Evolutionary conservation across 176 grass and related monocot species (phyloP).

Genomic region (Musa itinerans): DNA sequence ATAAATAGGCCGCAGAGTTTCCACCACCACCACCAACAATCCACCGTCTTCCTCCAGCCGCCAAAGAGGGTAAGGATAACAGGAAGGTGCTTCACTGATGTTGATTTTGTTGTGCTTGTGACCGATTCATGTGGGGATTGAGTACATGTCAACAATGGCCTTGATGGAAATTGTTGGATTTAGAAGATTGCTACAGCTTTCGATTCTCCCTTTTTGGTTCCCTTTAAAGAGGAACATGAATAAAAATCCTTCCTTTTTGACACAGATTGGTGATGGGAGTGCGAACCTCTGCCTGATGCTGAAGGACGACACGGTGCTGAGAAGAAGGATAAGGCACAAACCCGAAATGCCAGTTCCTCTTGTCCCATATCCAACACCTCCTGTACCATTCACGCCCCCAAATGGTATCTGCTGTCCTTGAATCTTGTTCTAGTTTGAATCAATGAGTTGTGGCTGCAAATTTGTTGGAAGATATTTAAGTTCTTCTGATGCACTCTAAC

Average conservation of each 20-base stretch:
- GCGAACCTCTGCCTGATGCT: neutral
- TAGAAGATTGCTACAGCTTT: neutral
- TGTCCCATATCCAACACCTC: conserved; percentile 69
- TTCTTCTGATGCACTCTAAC: no score
- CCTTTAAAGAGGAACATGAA: neutral
- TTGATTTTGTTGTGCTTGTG: neutral
- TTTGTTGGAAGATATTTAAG: no score
- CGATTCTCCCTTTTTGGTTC: neutral
- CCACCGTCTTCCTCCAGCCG: neutral
- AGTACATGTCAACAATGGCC: no score
- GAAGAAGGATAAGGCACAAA: neutral
- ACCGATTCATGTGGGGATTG: neutral
- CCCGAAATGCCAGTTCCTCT: conserved; percentile 92
- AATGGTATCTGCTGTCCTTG: conserved; percentile 43
- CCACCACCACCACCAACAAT: neutral
- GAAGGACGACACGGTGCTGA: neutral
- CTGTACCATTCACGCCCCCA: conserved; percentile 58
- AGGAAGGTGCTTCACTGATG: neutral
- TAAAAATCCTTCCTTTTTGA: neutral
- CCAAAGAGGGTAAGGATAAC: neutral
- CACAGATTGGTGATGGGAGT: neutral
- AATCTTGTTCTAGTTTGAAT: no score
- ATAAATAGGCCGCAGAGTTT: neutral
- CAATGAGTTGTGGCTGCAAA: no score
- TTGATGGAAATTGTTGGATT: no score